Base-by-base conservation (phyloP, 345 rosid species). In the Lepidium didymum region DNA sequence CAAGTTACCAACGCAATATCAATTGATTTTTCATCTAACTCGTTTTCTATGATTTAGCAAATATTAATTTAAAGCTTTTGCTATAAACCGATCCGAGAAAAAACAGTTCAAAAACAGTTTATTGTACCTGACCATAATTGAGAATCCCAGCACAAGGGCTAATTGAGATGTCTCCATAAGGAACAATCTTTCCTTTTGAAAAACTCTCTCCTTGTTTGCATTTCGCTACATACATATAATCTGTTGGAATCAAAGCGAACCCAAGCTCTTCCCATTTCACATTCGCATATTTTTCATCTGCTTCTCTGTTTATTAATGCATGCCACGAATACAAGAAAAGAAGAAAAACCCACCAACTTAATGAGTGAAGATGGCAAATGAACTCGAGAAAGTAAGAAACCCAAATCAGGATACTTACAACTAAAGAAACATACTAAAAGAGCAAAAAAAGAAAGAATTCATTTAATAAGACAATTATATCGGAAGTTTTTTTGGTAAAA, bases 261-360 rank as follows among this genome's bases (percentile, higher is more conserved):
- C 76, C 73, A 67, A 77, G 74, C 70, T 67, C 74, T 34, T 72
- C 77, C 77, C 77, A 79, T 75, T 66, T 66, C 52, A 70, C 73
- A 64, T 76, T 67, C 34, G 76, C 80, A 59, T 64, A 70, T 23
- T 58, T 53, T 8, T 57, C 76, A 59, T 71, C 76, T 4, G n/a
- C 8, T 13, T 53, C 72, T 51, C 76, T 76, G 67, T 12, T 55
- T 56, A n/a, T n/a, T n/a, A 2, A 1, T 44, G 47, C 76, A 62
- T 63, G 56, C 56, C 16, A 71, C 18, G n/a, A n/a, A n/a, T n/a
- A n/a, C n/a, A n/a, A n/a, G n/a, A n/a, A n/a, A n/a, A n/a, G n/a
- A n/a, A n/a, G n/a, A n/a, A n/a, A n/a, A n/a, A n/a, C n/a, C n/a
- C n/a, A n/a, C n/a, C n/a, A n/a, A n/a, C n/a, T n/a, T n/a, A n/a